A percentile compares a stretch with the other conserved stretches of the same genome.
phyloP scores from a whole-genome alignment of 148 eudicot genomes.

The Rhododendron simsii region DNA sequence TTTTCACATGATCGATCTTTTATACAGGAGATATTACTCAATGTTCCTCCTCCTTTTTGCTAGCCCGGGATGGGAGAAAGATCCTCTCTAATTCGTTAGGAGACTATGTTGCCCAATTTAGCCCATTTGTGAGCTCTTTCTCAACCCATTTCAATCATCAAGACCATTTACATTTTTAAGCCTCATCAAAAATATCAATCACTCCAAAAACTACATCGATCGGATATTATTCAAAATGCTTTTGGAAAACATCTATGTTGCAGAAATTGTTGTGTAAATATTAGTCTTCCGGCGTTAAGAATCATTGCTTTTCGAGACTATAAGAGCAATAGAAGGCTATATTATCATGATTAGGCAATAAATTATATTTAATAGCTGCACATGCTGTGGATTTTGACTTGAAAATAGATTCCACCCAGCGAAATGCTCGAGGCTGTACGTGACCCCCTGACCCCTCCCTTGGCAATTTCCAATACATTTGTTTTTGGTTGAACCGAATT shows the following conservation, averaged over 20 bases:
- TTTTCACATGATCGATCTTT: neutral
- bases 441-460: neutral
- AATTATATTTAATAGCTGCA: slow-evolving; percentile 1
- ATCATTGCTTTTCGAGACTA: neutral
- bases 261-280: neutral
- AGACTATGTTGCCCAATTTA: too few relatives aligned
- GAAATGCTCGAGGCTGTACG: neutral
- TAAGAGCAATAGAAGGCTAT: neutral
- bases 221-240: neutral
- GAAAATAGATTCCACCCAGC: neutral
- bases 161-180: too few relatives aligned
- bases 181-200: too few relatives aligned
- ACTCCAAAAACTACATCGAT: too few relatives aligned
- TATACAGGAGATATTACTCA: neutral
- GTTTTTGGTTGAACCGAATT: neutral
- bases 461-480: neutral
- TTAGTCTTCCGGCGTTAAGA: neutral
- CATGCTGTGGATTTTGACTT: slow-evolving; percentile 6
- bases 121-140: too few relatives aligned
- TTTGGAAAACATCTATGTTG: neutral
- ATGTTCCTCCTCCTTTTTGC: too few relatives aligned
- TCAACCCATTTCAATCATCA: too few relatives aligned
- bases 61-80: too few relatives aligned
- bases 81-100: too few relatives aligned
- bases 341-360: neutral